Percentiles rank a stretch among this genome's conserved stretches.
These are phyloP conservation scores for Aspergillus funiculosus DNA, from an alignment of 495 filamentous ascomycete genomes.

Conservation along the genomic window DNA sequence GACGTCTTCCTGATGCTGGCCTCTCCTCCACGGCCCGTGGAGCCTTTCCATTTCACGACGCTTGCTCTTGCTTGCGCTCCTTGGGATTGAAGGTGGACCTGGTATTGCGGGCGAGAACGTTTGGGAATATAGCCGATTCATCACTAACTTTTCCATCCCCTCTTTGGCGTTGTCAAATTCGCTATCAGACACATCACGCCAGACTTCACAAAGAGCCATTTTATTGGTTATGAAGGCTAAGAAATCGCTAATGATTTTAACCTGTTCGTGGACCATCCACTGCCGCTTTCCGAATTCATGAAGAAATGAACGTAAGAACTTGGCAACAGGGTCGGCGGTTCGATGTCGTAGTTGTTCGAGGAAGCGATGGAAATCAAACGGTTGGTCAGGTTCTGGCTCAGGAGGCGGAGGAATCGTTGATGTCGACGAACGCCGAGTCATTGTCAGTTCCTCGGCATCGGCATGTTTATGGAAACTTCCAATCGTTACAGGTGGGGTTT, in stretches of 20 bases:
- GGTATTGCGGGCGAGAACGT: conserved; percentile 94
- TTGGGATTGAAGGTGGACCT: conserved; percentile 63
- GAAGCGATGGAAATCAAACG: conserved; percentile 98
- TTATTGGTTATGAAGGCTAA: conserved; percentile 96
- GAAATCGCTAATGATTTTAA: conserved; percentile 97
- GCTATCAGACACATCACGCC: conserved; percentile 89
- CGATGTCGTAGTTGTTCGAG: conserved; percentile 91
- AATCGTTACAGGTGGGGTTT: conserved; percentile 17
- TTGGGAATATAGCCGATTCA: conserved; percentile 95
- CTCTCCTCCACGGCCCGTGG: conserved; percentile 74
- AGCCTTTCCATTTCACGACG: conserved; percentile 61
- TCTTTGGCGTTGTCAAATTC: conserved; percentile 98
- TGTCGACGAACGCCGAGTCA: conserved; percentile 44
- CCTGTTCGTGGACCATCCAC: conserved; percentile 99
- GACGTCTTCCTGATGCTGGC: conserved; percentile 98
- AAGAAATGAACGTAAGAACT: conserved; percentile 90
- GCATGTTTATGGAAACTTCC: conserved; percentile 20
- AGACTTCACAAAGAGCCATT: conserved; percentile 98
- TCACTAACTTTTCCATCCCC: conserved; percentile 99
- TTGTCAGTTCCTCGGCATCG: conserved; percentile 35
- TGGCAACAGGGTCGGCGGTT: conserved; percentile 92
- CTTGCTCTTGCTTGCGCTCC: conserved; percentile 58
- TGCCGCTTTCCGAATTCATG: conserved; percentile 94
- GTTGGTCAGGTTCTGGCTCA: conserved; percentile 80
- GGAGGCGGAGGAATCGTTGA: conserved; percentile 64